A percentile compares a stretch with the other conserved stretches of the same genome.
These are phyloP conservation scores for Ammopiptanthus mongolicus DNA, from an alignment of 306 rosid genomes.

Conservation along the genomic window DNA sequence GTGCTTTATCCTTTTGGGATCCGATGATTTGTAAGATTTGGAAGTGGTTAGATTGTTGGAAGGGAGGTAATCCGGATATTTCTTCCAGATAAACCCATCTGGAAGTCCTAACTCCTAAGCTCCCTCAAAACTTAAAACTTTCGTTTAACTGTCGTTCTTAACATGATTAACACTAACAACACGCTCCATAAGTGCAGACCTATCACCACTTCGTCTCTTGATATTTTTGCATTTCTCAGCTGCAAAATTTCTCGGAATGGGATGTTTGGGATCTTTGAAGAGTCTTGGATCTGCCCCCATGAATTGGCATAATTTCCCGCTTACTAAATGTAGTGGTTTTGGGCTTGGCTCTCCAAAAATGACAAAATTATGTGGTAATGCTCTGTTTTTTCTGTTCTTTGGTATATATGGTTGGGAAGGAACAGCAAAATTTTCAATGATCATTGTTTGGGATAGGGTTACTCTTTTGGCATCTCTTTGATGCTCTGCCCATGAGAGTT, in stretches of 20 bases:
- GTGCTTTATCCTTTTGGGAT: too few relatives aligned
- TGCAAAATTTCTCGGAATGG: neutral
- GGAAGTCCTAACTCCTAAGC: neutral
- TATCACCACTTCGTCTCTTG: neutral
- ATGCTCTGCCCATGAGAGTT: neutral
- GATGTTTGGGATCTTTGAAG: neutral
- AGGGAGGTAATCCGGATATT: too few relatives aligned
- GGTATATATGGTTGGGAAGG: neutral
- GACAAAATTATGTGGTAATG: neutral
- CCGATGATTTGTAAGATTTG: too few relatives aligned
- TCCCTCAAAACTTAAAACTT: neutral
- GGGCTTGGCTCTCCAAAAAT: neutral
- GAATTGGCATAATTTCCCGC: neutral
- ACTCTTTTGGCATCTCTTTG: too few relatives aligned
- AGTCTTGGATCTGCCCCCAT: neutral
- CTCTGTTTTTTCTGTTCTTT: neutral
- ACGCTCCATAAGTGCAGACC: neutral
- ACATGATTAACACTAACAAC: neutral
- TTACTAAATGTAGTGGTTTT: neutral
- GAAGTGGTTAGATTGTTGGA: too few relatives aligned
- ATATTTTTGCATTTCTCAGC: neutral
- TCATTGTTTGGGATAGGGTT: too few relatives aligned
- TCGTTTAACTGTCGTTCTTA: neutral
- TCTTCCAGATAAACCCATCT: neutral
- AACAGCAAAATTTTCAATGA: neutral